These are phyloP conservation scores for Ochromonas danica DNA, from an alignment of 108 stramenopile species.

Conservation along the genomic window DNA sequence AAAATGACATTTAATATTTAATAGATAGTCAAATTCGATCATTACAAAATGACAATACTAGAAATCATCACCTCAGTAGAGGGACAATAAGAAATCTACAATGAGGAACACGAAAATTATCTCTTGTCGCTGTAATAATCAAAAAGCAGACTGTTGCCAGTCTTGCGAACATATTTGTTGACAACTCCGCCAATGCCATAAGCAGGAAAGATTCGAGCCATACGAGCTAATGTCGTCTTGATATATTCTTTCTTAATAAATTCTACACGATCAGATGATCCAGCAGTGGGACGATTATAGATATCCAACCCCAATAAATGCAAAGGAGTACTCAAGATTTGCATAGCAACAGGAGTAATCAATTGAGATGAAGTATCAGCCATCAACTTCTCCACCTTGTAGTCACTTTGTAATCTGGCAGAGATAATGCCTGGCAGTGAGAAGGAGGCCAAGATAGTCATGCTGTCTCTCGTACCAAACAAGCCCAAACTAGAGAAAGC, in stretches of 20 bases:
- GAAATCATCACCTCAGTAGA: too few species aligned
- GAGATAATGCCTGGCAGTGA: slow-evolving; percentile 38
- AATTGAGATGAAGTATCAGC: slow-evolving; percentile 32
- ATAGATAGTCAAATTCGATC: too few species aligned
- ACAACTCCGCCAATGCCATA: slow-evolving; percentile 13
- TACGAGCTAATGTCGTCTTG: slow-evolving; percentile 6
- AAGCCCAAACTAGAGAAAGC: not conserved
- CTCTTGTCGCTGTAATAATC: too few species aligned
- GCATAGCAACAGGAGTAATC: slow-evolving; percentile 24
- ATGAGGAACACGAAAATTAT: too few species aligned
- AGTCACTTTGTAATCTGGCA: not conserved
- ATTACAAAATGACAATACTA: too few species aligned
- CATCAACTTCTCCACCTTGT: slow-evolving; percentile 4
- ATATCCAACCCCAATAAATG: slow-evolving; percentile 38
- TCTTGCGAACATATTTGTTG: not conserved
- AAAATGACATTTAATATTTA: too few species aligned
- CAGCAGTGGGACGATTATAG: slow-evolving; percentile 20
- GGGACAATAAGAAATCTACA: too few species aligned
- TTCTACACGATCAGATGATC: not conserved
- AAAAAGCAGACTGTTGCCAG: too few species aligned
- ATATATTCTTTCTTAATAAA: slow-evolving; percentile 22
- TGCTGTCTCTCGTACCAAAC: slow-evolving; percentile 33
- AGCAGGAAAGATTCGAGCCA: slow-evolving; percentile 23
- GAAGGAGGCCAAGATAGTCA: slow-evolving; percentile 38
- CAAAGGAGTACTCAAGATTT: slow-evolving; percentile 36